phyloP scores from a whole-genome alignment of 139 green algal genomes.

The Ettlia oleoabundans region DNA sequence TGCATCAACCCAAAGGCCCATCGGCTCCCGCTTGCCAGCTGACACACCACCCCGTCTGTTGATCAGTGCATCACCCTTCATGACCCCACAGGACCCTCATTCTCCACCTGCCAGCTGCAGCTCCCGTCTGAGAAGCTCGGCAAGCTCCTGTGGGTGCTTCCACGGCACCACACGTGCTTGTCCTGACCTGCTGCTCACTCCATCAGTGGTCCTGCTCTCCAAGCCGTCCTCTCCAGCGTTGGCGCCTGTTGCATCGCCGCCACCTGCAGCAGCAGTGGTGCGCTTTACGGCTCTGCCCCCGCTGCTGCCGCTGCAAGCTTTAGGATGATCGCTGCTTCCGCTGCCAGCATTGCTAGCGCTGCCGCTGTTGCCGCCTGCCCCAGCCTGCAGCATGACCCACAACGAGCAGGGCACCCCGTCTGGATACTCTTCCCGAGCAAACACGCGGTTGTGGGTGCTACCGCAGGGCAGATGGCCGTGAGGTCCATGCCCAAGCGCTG shows the following conservation, averaged over 20 bases:
- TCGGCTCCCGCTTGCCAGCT: too few relatives aligned
- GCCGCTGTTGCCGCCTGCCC: not conserved
- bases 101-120: not conserved
- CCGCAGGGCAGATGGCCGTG: not conserved
- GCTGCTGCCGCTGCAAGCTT: too few relatives aligned
- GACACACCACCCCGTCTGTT: too few relatives aligned
- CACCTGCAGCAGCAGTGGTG: not conserved
- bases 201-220: too few relatives aligned
- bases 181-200: not conserved
- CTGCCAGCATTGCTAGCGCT: not conserved
- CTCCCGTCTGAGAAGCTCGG: not conserved
- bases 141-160: conserved; percentile 9
- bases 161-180: conserved; percentile 2
- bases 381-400: conserved; percentile 25
- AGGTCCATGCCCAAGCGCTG: not conserved
- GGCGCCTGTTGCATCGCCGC: not conserved
- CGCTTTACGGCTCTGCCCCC: too few relatives aligned
- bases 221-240: too few relatives aligned
- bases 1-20: too few relatives aligned
- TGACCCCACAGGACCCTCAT: not conserved
- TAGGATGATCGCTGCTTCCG: too few relatives aligned
- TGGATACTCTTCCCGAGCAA: conserved; percentile 38
- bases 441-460: conserved; percentile 7
- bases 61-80: too few relatives aligned
- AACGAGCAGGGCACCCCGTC: conserved; percentile 37